Evolutionary conservation across 225 moss, liverwort and hornwort species (phyloP), one percentile per base, ranked within the genome.

Genomic region (Bryum argenteum): DNA sequence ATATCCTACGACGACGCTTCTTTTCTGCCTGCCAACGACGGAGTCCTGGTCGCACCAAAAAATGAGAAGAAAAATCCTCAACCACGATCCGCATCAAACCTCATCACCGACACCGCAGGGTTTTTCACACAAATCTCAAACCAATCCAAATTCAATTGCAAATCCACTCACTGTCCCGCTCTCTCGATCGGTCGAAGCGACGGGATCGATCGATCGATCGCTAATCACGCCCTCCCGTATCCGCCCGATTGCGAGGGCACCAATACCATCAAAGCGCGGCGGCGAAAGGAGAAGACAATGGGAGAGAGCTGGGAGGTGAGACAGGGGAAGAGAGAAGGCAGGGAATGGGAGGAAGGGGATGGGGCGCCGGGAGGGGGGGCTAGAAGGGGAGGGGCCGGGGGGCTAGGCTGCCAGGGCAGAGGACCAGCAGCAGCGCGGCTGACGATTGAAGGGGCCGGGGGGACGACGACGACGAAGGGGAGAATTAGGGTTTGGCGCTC

Each of bases 401-500:
- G 43, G 26, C 3, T 56, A 22, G 56, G 26, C 55, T 38, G 61
- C 54, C 43, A 75, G 54, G 72, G 72, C 72, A 74, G 73, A 64
- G n/a, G 72, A 72, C 40, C 72, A 54, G 72, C 54, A 47, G 66
- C 58, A 68, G 62, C 77, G 78, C 76, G 78, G 79, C 79, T 79
- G 71, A 58, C 71, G 59, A 71, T 78, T 75, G 69, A 75, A 71
- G 8, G 65, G 5, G 28, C 3, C 3, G 28, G 20, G 16, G 52
- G 53, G 10, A 11, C 26, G 19, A 63, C 58, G 51, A 28, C 48
- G 58, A 56, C 11, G 73, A 33, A 33, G 33, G 33, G 63, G 7
- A 21, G 15, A 77, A 86, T 86, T 86, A 86, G 86, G 86, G 86
- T 86, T 86, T 86, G 86, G 82, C 65, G 86, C 86, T 80, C 86